Conservation (phyloP, 2,329 filamentous ascomycete species). For the Neonectria ditissima region DNA sequence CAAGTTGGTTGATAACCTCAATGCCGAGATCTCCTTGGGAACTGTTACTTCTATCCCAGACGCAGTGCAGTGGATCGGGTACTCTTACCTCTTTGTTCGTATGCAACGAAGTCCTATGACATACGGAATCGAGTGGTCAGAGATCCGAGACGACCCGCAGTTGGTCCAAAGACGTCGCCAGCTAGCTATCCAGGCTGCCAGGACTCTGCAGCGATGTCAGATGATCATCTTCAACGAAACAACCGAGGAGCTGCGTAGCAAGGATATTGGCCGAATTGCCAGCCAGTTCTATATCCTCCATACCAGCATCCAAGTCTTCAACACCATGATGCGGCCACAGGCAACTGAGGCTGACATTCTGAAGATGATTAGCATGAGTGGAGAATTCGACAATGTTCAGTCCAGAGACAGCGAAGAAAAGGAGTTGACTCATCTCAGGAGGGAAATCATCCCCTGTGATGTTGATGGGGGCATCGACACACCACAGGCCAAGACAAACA, state of each 20-base stretch:
- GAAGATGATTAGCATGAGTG: slow-evolving; percentile 97
- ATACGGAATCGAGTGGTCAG: slow-evolving; percentile 95
- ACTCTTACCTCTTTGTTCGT: slow-evolving; percentile 96
- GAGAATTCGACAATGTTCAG: slow-evolving; percentile 97
- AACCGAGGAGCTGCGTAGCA: slow-evolving; percentile 92
- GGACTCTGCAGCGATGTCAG: slow-evolving; percentile 89
- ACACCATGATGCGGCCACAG: slow-evolving; percentile 88
- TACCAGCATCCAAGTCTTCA: slow-evolving; percentile 95
- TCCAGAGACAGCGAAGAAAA: slow-evolving; percentile 90
- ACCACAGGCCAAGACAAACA: slow-evolving; percentile 93
- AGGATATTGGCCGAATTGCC: slow-evolving; percentile 95
- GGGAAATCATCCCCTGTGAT: slow-evolving; percentile 80
- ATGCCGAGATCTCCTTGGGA: slow-evolving; percentile 92
- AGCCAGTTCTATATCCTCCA: slow-evolving; percentile 98
- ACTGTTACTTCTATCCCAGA: slow-evolving; percentile 96
- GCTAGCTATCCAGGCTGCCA: slow-evolving; percentile 88
- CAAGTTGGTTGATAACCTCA: slow-evolving; percentile 95
- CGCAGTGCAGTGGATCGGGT: slow-evolving; percentile 96
- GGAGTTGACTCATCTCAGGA: slow-evolving; percentile 80
- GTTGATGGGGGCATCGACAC: slow-evolving; percentile 78
- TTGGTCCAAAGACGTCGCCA: slow-evolving; percentile 88
- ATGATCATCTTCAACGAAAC: slow-evolving; percentile 99
- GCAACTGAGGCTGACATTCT: slow-evolving; percentile 92
- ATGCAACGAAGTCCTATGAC: slow-evolving; percentile 93
- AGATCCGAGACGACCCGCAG: slow-evolving; percentile 87